A percentile compares a stretch with the other conserved stretches of the same genome.
Evolutionary conservation across 495 filamentous ascomycete species (phyloP).

Genomic region (Penicillium argentinense): DNA sequence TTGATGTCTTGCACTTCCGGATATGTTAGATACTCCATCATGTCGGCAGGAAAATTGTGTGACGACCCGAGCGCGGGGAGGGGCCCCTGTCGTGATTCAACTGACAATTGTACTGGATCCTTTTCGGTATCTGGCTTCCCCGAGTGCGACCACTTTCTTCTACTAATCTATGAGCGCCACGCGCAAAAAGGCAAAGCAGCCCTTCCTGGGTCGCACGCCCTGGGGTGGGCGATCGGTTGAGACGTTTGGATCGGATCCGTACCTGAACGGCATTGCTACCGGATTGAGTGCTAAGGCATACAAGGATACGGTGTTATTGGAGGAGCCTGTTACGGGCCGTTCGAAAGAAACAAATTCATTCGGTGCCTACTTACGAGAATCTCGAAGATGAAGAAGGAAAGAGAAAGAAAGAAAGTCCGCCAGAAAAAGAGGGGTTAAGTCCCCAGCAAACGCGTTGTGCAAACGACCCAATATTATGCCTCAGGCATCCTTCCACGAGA

Average conservation of each 20-base stretch:
- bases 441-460: too few species aligned
- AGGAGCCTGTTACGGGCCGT: too few species aligned
- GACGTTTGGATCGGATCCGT: conserved; percentile 52
- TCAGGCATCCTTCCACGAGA: too few species aligned
- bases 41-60: conserved; percentile 6
- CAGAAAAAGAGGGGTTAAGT: too few species aligned
- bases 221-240: conserved; percentile 47
- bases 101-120: background rate
- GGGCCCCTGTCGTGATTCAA: background rate
- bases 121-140: background rate
- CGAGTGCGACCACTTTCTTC: background rate
- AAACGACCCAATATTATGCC: too few species aligned
- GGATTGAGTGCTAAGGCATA: conserved; percentile 59
- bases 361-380: too few species aligned
- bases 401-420: too few species aligned
- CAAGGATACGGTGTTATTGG: conserved; percentile 71
- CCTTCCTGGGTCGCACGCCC: conserved; percentile 43
- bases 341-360: too few species aligned
- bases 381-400: too few species aligned
- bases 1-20: conserved; percentile 9
- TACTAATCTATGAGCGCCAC: conserved; percentile 8
- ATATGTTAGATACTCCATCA: conserved; percentile 13
- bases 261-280: conserved; percentile 54
- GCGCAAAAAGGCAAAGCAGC: conserved; percentile 17
- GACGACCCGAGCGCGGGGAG: background rate